Evolutionary conservation across 2,329 filamentous ascomycete genomes (phyloP).

Genomic region (Aspergillus costaricaensis): DNA sequence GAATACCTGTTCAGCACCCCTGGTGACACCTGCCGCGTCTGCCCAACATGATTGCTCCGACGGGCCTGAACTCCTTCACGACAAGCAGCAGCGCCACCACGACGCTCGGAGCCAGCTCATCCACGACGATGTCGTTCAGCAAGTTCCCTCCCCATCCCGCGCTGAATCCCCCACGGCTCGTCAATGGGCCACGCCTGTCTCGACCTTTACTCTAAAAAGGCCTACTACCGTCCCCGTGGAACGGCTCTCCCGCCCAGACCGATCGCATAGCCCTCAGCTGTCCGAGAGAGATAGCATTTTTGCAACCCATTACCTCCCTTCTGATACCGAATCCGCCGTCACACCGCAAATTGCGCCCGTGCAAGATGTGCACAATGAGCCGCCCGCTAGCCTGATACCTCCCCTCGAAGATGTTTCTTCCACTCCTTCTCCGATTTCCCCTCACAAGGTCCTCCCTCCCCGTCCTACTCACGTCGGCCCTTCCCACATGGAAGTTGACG

Average conservation of each 20-base stretch:
- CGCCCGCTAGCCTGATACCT: slow-evolving; percentile 35
- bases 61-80: slow-evolving; percentile 26
- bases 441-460: slow-evolving; percentile 34
- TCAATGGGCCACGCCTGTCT: slow-evolving; percentile 35
- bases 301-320: slow-evolving; percentile 60
- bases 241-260: slow-evolving; percentile 28
- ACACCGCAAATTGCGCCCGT: slow-evolving; percentile 40
- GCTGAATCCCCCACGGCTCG: slow-evolving; percentile 41
- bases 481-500: slow-evolving; percentile 43
- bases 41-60: slow-evolving; percentile 42
- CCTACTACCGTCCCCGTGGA: slow-evolving; percentile 35
- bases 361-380: slow-evolving; percentile 31
- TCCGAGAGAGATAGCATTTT: slow-evolving; percentile 66
- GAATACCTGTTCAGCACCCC: slow-evolving; percentile 43
- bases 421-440: slow-evolving; percentile 27
- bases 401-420: slow-evolving; percentile 34
- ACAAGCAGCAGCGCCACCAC: slow-evolving; percentile 42
- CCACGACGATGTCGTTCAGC: slow-evolving; percentile 31
- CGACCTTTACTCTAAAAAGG: slow-evolving; percentile 39
- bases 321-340: slow-evolving; percentile 48
- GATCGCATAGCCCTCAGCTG: slow-evolving; percentile 51
- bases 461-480: slow-evolving; percentile 29
- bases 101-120: slow-evolving; percentile 31
- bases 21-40: slow-evolving; percentile 49
- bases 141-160: slow-evolving; percentile 35